Evolutionary conservation across 306 rosid genomes (phyloP).

Genomic region (Castanea crenata): DNA sequence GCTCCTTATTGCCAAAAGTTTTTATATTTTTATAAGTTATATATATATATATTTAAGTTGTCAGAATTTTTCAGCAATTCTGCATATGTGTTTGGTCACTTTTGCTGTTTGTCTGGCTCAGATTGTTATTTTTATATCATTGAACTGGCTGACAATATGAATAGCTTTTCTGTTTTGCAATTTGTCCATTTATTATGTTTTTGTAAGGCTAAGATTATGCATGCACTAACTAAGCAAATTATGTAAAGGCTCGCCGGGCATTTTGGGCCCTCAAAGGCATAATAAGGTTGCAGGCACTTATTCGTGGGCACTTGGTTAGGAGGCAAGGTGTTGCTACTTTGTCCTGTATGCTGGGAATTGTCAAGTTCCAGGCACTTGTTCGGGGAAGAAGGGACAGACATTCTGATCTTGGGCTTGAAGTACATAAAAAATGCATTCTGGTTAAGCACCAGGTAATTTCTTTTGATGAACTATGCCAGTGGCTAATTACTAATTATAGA

Average conservation of each 20-base stretch:
- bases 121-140: constrained; percentile 4
- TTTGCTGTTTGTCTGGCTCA: background rate
- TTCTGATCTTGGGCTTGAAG: constrained; percentile 64
- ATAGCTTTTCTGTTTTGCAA: constrained; percentile 13
- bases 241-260: constrained; percentile 96
- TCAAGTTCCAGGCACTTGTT: constrained; percentile 80
- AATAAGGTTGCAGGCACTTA: constrained; percentile 98
- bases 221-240: constrained; percentile 30
- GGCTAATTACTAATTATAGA: background rate
- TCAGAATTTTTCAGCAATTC: background rate
- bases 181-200: constrained; percentile 12
- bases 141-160: constrained; percentile 4
- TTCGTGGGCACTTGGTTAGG: constrained; percentile 97
- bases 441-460: constrained; percentile 46
- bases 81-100: background rate
- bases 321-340: constrained; percentile 95
- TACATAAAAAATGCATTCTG: constrained; percentile 47
- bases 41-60: too few relatives aligned
- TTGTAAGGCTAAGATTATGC: constrained; percentile 10
- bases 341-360: constrained; percentile 76
- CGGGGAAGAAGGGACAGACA: constrained; percentile 74
- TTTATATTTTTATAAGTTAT: background rate
- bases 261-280: constrained; percentile 95
- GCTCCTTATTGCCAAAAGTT: background rate
- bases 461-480: constrained; percentile 4